A percentile compares a stretch with the other conserved stretches of the same genome.
Evolutionary conservation across 768 basidiomycete genomes (phyloP).

Genomic region (Tubosaeta sp.): DNA sequence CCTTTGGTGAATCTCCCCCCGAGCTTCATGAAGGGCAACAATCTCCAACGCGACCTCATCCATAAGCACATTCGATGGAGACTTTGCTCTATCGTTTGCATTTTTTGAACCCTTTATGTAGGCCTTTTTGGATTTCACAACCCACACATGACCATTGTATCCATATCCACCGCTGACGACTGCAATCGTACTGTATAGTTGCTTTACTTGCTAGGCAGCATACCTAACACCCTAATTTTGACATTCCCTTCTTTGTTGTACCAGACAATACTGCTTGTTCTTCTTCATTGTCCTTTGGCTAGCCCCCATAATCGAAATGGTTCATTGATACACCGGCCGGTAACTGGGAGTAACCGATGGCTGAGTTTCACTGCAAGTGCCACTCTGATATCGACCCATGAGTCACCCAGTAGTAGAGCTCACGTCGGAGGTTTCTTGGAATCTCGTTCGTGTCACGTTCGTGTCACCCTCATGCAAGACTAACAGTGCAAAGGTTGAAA

Average conservation of each 20-base stretch:
- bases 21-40: conserved; percentile 29
- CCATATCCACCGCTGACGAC: conserved; percentile 25
- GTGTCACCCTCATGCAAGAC: neutral
- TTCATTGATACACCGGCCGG: neutral
- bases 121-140: conserved; percentile 3
- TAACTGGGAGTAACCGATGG: conserved; percentile 8
- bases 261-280: conserved; percentile 1
- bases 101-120: conserved; percentile 15
- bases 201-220: conserved; percentile 23
- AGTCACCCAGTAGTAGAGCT: conserved; percentile 70
- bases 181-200: conserved; percentile 23
- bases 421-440: conserved; percentile 84
- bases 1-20: conserved; percentile 36
- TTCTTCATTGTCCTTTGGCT: neutral
- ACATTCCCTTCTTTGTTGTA: conserved; percentile 5
- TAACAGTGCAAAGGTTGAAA: conserved; percentile 58
- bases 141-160: conserved; percentile 24
- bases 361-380: too few species aligned
- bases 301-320: conserved; percentile 7
- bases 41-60: conserved; percentile 22
- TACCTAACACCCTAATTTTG: conserved; percentile 26
- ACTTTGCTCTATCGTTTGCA: conserved; percentile 6
- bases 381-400: neutral
- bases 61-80: conserved; percentile 7
- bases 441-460: conserved; percentile 52